Conservation (phyloP, 2,329 filamentous ascomycete species). For the Capronia americana region DNA sequence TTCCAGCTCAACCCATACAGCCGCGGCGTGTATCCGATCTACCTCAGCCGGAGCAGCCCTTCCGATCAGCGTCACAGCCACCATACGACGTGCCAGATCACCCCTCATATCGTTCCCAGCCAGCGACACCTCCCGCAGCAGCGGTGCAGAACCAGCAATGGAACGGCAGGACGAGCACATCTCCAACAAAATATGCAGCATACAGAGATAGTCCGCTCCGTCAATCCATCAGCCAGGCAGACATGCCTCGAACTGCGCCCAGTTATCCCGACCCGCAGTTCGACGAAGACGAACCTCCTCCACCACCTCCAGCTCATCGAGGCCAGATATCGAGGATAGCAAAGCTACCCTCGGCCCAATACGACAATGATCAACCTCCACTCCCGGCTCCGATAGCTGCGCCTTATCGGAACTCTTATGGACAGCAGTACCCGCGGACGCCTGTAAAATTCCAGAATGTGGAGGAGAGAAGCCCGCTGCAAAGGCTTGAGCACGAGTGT, state of each 20-base stretch:
- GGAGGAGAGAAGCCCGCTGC: slow-evolving; percentile 38
- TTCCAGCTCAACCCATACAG: slow-evolving; percentile 56
- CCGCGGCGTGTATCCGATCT: slow-evolving; percentile 54
- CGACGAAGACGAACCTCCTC: slow-evolving; percentile 42
- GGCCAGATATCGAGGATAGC: slow-evolving; percentile 23
- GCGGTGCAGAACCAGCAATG: slow-evolving; percentile 23
- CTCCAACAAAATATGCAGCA: slow-evolving; percentile 37
- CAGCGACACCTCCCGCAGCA: slow-evolving; percentile 22
- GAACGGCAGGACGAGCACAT: slow-evolving; percentile 37
- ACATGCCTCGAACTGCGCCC: slow-evolving; percentile 34
- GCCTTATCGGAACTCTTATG: slow-evolving; percentile 30
- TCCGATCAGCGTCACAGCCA: slow-evolving; percentile 17
- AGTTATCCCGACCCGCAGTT: slow-evolving; percentile 30
- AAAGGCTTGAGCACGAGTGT: slow-evolving; percentile 38
- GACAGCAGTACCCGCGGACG: slow-evolving; percentile 28
- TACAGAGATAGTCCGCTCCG: slow-evolving; percentile 42
- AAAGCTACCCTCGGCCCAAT: neutral
- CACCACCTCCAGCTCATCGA: slow-evolving; percentile 46
- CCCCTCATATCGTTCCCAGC: slow-evolving; percentile 27
- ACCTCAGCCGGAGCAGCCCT: neutral
- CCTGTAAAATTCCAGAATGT: slow-evolving; percentile 32
- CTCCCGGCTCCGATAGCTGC: slow-evolving; percentile 23
- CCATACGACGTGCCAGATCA: slow-evolving; percentile 13
- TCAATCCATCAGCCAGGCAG: slow-evolving; percentile 40
- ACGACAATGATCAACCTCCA: slow-evolving; percentile 29